These are phyloP conservation scores for Cryptococcus deneoformans DNA, from an alignment of 1,284 basidiomycete species.

Conservation along the genomic window DNA sequence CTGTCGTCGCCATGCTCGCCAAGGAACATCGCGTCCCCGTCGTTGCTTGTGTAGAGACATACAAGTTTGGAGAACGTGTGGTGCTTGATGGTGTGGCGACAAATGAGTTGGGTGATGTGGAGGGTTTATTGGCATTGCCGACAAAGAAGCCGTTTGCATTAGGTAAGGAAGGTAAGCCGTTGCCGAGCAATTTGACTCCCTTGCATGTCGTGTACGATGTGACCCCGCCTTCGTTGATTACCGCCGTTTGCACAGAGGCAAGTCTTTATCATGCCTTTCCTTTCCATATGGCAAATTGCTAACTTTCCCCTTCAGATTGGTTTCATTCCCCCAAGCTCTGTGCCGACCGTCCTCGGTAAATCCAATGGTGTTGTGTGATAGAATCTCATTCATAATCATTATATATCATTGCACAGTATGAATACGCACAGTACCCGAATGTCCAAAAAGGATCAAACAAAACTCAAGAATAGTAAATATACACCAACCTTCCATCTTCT, in stretches of 20 bases:
- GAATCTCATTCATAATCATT: neutral
- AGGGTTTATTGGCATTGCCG: slow-evolving; percentile 23
- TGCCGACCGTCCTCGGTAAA: slow-evolving; percentile 51
- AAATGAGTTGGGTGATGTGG: slow-evolving; percentile 79
- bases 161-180: slow-evolving; percentile 27
- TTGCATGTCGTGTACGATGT: slow-evolving; percentile 87
- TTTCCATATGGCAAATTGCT: neutral
- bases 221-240: slow-evolving; percentile 82
- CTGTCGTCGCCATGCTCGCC: slow-evolving; percentile 94
- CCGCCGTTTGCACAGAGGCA: slow-evolving; percentile 94
- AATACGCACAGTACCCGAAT: slow-evolving; percentile 1
- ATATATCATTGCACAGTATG: slow-evolving; percentile 2
- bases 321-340: slow-evolving; percentile 72
- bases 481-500: neutral
- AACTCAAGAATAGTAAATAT: neutral
- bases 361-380: slow-evolving; percentile 23
- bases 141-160: slow-evolving; percentile 11
- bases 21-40: slow-evolving; percentile 87
- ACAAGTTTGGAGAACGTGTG: slow-evolving; percentile 94
- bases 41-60: slow-evolving; percentile 96
- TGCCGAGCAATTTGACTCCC: slow-evolving; percentile 58
- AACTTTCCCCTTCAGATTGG: slow-evolving; percentile 51
- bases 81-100: slow-evolving; percentile 93
- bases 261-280: slow-evolving; percentile 5
- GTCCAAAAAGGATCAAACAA: neutral